Conservation (phyloP, 1,139 yeast species). For the Magnusiomyces sp. region DNA sequence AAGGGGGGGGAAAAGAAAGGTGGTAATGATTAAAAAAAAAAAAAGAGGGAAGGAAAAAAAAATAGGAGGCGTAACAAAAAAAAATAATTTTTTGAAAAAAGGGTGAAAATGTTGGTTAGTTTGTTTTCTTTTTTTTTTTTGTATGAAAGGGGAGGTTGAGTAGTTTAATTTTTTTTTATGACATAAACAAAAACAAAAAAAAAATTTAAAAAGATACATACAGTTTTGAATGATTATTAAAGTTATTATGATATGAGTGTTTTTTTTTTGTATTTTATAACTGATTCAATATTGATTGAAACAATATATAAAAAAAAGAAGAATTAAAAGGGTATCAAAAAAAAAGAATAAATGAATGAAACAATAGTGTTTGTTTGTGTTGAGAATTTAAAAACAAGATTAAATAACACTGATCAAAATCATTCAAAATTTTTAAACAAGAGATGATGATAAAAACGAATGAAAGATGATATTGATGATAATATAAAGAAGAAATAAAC, state of each 20-base stretch:
- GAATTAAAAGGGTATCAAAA: too few species aligned
- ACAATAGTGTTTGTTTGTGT: too few species aligned
- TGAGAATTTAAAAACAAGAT: background rate
- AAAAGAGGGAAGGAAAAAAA: conserved; percentile 1
- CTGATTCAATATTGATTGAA: background rate
- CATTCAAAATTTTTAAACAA: too few species aligned
- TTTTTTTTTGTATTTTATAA: background rate
- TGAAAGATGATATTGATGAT: background rate
- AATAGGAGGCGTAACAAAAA: conserved; percentile 4
- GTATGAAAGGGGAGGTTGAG: background rate
- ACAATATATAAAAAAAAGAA: background rate
- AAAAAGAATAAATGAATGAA: too few species aligned
- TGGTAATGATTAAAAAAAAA: background rate
- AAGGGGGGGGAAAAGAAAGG: conserved; percentile 1
- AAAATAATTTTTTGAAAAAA: background rate
- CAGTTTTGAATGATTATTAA: too few species aligned
- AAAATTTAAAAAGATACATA: too few species aligned
- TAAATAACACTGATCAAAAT: background rate
- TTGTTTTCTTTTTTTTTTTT: background rate
- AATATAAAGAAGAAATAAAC: background rate
- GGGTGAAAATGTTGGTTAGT: background rate
- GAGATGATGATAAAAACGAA: background rate
- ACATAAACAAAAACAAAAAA: too few species aligned
- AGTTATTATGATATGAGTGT: background rate
- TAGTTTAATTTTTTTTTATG: too few species aligned